Base-by-base conservation (phyloP, 2,329 filamentous ascomycete genomes). In the Passalora sequoiae region DNA sequence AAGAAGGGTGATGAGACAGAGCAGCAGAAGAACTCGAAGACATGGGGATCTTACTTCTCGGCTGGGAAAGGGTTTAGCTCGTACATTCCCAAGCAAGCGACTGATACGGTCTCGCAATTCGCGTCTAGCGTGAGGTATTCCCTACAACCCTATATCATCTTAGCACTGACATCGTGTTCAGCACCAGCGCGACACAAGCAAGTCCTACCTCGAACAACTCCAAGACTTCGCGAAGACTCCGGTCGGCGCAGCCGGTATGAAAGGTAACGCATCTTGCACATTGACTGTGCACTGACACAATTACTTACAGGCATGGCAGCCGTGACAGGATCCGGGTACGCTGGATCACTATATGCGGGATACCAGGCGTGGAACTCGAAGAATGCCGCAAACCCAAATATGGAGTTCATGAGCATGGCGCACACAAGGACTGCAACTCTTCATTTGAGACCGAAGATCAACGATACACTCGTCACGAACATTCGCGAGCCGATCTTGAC, bases 211-310 rank as follows among this genome's bases (percentile, higher is more conserved):
- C 4, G 69, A 73, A 51, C 71, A 74, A 49, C 57, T 74, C 10
- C 69, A 70, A 44, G 70, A 72, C 44, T 73, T 74, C 47, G 70
- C 67, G 0, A 70, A 71, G 51, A 74, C 71, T 5, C 71, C 71
- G 4, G 71, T 74, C 3, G 71, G 71, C 10, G 71, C 71, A 28
- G 70, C 69, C 28, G 66, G 66, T 59, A 49, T 36, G 44, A 46
- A 36, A 41, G 46, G 49, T 55, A 53, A 42, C 13, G 8, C 28
- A 25, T 21, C 32, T 27, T 32, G 28, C 39, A 19, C 39, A 43
- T 22, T 21, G 35, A 46, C 39, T 39, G 33, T 45, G 30, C 45
- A 56, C 56, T 59, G 45, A 60, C 54, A 29, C 31, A 42, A 47
- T 50, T 47, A 44, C 43, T 40, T 33, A 33, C 47, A 59, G 57